These are phyloP conservation scores for Pyrus bretschneideri DNA, from an alignment of 306 rosid genomes.

Conservation along the genomic window DNA sequence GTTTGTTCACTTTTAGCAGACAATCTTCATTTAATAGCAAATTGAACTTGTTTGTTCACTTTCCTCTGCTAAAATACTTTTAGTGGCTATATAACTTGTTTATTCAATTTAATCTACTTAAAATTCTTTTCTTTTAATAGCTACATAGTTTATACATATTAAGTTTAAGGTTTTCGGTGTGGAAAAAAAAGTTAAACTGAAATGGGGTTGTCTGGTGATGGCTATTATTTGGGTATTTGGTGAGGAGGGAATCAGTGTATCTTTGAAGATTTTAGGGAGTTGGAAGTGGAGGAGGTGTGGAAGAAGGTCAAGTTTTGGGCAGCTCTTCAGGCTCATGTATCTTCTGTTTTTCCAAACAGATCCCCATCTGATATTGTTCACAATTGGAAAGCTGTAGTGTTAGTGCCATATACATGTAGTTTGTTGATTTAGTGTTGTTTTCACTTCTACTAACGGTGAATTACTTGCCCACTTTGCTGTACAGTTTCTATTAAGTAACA, in stretches of 20 bases:
- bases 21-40: background rate
- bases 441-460: background rate
- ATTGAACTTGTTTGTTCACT: background rate
- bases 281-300: too few relatives aligned
- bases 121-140: background rate
- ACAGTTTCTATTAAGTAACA: background rate
- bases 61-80: background rate
- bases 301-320: too few relatives aligned
- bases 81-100: background rate
- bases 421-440: background rate
- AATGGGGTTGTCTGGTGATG: background rate
- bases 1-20: background rate
- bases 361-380: too few relatives aligned
- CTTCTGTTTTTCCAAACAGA: too few relatives aligned
- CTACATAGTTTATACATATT: background rate
- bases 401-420: too few relatives aligned
- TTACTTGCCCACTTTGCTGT: background rate
- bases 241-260: too few relatives aligned
- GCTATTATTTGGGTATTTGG: background rate
- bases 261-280: too few relatives aligned
- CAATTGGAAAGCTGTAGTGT: too few relatives aligned
- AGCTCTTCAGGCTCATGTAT: too few relatives aligned
- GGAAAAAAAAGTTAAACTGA: background rate
- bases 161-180: background rate
- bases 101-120: background rate